Evolutionary conservation across 2,329 filamentous ascomycete species (phyloP).

Genomic region (Ophiocordyceps polyrhachis-furcata): DNA sequence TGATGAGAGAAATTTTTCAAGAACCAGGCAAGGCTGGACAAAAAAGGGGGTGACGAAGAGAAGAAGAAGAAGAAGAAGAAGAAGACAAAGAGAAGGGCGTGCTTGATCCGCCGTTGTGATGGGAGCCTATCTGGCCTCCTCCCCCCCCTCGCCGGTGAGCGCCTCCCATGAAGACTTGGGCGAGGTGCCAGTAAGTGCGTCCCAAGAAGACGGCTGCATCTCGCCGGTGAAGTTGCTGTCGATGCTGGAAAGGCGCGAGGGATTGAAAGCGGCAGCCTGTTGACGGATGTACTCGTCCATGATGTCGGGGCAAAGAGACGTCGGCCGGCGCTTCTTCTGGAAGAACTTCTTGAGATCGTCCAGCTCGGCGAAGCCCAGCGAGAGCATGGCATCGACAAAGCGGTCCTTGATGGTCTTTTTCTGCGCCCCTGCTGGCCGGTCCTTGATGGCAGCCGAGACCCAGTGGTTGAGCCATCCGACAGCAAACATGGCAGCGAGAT

Average conservation of each 20-base stretch:
- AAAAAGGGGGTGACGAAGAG: neutral
- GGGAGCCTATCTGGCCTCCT: neutral
- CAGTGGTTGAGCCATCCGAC: neutral
- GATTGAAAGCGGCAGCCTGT: neutral
- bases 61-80: neutral
- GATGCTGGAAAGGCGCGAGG: neutral
- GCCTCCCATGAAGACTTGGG: neutral
- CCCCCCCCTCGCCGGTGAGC: neutral
- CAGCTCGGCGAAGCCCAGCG: neutral
- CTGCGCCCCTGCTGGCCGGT: neutral
- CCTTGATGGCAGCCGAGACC: neutral
- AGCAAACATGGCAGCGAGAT: neutral
- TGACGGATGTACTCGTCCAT: slow-evolving; percentile 1
- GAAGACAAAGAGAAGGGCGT: too few relatives aligned
- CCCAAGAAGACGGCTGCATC: neutral
- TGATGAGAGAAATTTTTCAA: too few relatives aligned
- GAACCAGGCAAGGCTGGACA: neutral
- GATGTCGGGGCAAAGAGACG: neutral
- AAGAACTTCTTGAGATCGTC: neutral
- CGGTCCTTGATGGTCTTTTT: neutral
- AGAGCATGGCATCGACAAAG: slow-evolving; percentile 1
- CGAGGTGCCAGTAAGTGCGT: neutral
- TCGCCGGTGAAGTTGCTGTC: neutral
- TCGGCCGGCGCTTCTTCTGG: neutral
- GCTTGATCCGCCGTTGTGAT: neutral